phyloP scores from a whole-genome alignment of 768 basidiomycete species.

The Dendrothele bispora region DNA sequence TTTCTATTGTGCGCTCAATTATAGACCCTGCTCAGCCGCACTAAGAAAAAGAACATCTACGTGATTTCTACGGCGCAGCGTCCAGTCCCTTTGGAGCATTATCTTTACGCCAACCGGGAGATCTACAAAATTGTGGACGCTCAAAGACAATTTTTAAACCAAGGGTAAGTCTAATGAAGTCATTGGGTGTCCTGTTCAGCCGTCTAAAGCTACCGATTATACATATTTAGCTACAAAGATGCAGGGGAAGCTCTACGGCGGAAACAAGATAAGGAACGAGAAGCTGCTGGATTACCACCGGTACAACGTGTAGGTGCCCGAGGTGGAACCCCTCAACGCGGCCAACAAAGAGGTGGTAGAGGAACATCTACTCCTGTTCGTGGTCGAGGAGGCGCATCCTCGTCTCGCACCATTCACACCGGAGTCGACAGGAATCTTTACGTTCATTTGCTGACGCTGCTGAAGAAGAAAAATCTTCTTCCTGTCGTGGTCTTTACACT shows the following conservation, averaged over 20 bases:
- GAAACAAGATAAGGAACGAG: constrained; percentile 98
- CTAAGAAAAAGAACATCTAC: constrained; percentile 99
- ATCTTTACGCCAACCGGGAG: constrained; percentile 91
- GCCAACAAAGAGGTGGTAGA: constrained; percentile 53
- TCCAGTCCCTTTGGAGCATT: constrained; percentile 96
- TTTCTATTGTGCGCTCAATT: neutral
- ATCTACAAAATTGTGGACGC: constrained; percentile 91
- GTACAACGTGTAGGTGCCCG: constrained; percentile 83
- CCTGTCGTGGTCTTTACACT: constrained; percentile 97
- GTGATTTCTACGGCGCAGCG: constrained; percentile 96
- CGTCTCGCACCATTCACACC: constrained; percentile 59
- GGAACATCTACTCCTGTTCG: constrained; percentile 31
- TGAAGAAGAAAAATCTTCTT: constrained; percentile 83
- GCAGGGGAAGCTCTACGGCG: constrained; percentile 85
- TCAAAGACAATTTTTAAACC: constrained; percentile 64
- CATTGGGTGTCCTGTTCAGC: neutral
- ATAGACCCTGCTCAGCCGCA: constrained; percentile 59
- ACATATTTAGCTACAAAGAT: constrained; percentile 70
- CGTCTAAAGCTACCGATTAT: neutral
- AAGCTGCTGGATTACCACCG: constrained; percentile 89
- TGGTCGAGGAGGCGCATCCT: constrained; percentile 34
- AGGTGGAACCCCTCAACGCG: constrained; percentile 58
- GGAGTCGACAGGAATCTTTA: constrained; percentile 88
- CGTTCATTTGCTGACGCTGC: constrained; percentile 84
- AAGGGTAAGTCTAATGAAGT: constrained; percentile 67